Percentiles rank a stretch among this genome's conserved stretches.
phyloP scores from a whole-genome alignment of 148 eudicot species.

The Silene conica region DNA sequence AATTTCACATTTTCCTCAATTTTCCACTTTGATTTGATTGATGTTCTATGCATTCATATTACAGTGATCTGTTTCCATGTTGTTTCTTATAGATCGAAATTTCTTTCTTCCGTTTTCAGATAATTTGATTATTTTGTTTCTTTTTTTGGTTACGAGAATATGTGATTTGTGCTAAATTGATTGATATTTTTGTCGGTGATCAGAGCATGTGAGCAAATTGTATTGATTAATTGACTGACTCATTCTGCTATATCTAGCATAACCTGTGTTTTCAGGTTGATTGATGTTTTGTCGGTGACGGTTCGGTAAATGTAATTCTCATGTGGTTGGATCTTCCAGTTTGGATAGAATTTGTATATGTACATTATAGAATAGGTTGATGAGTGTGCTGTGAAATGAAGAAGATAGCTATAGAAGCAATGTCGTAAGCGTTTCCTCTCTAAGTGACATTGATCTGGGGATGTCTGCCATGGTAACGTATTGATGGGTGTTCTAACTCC shows the following conservation, averaged over 20 bases:
- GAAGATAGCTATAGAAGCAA: not conserved
- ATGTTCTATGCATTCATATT: not conserved
- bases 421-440: not conserved
- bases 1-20: not conserved
- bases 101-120: not conserved
- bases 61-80: constrained; percentile 7
- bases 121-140: not conserved
- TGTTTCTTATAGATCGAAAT: constrained; percentile 16
- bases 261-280: not conserved
- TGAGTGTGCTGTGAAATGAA: not conserved
- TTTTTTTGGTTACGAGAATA: not conserved
- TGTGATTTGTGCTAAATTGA: not conserved
- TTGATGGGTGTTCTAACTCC: not conserved
- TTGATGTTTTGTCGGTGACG: not conserved
- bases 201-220: not conserved
- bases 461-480: not conserved
- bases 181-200: not conserved
- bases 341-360: too few species aligned
- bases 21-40: not conserved
- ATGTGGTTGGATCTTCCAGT: constrained; percentile 19
- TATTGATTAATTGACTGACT: not conserved
- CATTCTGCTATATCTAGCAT: not conserved
- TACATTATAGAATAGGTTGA: not conserved
- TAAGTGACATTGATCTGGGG: not conserved
- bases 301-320: not conserved